These are phyloP conservation scores for Aspergillus neotritici DNA, from an alignment of 2,329 filamentous ascomycete species.

Conservation along the genomic window DNA sequence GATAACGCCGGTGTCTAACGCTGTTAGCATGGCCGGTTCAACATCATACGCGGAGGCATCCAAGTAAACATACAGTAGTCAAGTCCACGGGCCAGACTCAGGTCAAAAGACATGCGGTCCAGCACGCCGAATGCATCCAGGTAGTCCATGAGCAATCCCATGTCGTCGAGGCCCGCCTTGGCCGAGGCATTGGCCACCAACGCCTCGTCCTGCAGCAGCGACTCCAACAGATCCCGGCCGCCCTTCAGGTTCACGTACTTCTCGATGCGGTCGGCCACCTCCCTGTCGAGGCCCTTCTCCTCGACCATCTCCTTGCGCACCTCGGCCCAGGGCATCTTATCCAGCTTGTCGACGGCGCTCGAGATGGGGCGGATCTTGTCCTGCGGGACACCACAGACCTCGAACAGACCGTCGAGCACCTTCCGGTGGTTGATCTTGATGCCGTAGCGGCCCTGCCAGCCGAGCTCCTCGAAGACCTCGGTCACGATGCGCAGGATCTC, in stretches of 20 bases:
- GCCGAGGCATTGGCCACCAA: conserved; percentile 67
- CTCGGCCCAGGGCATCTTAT: conserved; percentile 85
- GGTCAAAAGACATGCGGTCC: conserved; percentile 76
- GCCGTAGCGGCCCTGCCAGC: conserved; percentile 67
- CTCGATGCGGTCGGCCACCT: conserved; percentile 80
- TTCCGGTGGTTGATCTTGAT: conserved; percentile 96
- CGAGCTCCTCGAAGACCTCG: conserved; percentile 78
- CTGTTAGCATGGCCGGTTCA: too few species aligned
- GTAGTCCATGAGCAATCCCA: conserved; percentile 75
- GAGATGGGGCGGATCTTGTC: conserved; percentile 87
- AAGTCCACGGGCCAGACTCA: conserved; percentile 83
- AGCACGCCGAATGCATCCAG: conserved; percentile 70
- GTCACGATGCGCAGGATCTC: conserved; percentile 79
- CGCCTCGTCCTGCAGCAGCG: conserved; percentile 61
- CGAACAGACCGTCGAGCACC: conserved; percentile 87
- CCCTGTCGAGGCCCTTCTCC: conserved; percentile 73
- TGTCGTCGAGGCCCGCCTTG: conserved; percentile 73
- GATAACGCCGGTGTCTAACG: conserved; percentile 68
- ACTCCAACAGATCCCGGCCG: conserved; percentile 65
- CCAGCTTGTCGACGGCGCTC: conserved; percentile 90
- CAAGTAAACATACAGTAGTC: conserved; percentile 56
- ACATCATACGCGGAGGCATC: too few species aligned
- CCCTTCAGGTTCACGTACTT: conserved; percentile 76
- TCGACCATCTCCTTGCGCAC: conserved; percentile 90
- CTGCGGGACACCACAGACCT: conserved; percentile 79